Percentiles rank a stretch among this genome's conserved stretches.
phyloP scores from a whole-genome alignment of 2,329 filamentous ascomycete species.

The Apiospora hydei region DNA sequence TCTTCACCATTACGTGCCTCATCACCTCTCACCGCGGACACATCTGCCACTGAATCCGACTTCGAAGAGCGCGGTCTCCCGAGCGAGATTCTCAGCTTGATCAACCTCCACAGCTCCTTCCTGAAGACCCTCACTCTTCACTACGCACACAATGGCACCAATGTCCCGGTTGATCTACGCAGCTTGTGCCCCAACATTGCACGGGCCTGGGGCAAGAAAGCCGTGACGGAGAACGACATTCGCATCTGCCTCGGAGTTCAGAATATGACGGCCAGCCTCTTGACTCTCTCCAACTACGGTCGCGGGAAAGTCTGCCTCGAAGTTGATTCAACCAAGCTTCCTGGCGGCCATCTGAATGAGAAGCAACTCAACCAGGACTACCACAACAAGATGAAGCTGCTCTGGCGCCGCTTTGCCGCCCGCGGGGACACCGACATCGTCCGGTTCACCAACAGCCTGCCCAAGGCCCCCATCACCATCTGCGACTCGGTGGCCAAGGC shows the following conservation, averaged over 20 bases:
- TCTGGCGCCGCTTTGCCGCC: conserved; percentile 48
- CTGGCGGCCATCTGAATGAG: conserved; percentile 53
- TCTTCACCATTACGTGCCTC: conserved; percentile 44
- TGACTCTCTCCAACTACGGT: conserved; percentile 49
- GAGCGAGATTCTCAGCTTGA: conserved; percentile 62
- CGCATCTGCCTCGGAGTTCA: conserved; percentile 72
- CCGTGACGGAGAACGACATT: conserved; percentile 70
- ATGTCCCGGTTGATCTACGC: conserved; percentile 68
- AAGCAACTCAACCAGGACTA: conserved; percentile 62
- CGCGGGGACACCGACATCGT: conserved; percentile 44
- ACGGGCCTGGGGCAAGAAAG: conserved; percentile 75
- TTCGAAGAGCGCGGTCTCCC: conserved; percentile 46
- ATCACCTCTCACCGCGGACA: conserved; percentile 46
- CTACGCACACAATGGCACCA: conserved; percentile 71
- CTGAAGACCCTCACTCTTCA: conserved; percentile 73
- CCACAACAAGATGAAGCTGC: conserved; percentile 54
- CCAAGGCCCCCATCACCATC: conserved; percentile 59
- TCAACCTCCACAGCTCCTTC: conserved; percentile 71
- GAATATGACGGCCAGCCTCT: conserved; percentile 45
- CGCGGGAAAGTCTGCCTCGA: conserved; percentile 64
- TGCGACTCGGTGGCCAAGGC: conserved; percentile 60
- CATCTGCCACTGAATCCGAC: conserved; percentile 48
- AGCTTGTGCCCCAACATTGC: conserved; percentile 68
- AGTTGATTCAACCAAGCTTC: conserved; percentile 49
- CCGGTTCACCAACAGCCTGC: conserved; percentile 63